Conservation (phyloP, 768 basidiomycete genomes). For the Tulasnella sp. region DNA sequence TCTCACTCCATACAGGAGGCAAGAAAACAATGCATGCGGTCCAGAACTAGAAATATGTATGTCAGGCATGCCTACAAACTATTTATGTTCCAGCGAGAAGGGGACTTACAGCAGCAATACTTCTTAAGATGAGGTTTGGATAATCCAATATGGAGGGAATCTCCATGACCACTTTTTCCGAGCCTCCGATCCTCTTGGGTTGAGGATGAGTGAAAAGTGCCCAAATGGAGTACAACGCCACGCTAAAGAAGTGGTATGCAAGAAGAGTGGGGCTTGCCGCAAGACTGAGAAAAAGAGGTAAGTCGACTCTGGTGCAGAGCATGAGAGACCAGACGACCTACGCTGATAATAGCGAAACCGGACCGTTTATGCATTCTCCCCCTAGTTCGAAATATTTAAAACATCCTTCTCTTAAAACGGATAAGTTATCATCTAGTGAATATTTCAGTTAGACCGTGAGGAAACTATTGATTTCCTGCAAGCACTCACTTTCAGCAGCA, state of each 20-base stretch:
- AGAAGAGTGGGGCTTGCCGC: conserved; percentile 68
- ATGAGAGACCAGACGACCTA: conserved; percentile 28
- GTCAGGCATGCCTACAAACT: conserved; percentile 6
- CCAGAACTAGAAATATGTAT: conserved; percentile 50
- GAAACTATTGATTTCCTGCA: not conserved
- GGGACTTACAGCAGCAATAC: conserved; percentile 53
- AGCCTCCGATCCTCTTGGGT: conserved; percentile 15
- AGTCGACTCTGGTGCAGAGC: not conserved
- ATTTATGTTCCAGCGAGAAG: conserved; percentile 2
- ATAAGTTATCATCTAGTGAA: conserved; percentile 13
- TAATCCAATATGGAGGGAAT: conserved; percentile 49
- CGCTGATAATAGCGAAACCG: conserved; percentile 84
- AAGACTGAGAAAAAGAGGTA: conserved; percentile 36
- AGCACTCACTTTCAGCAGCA: conserved; percentile 69
- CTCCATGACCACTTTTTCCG: conserved; percentile 23
- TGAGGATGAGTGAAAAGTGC: conserved; percentile 61
- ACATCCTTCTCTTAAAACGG: conserved; percentile 43
- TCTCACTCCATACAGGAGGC: conserved; percentile 78
- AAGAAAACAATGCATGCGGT: conserved; percentile 82
- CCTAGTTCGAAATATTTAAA: conserved; percentile 96
- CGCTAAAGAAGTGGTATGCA: conserved; percentile 84
- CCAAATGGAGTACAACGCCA: conserved; percentile 92
- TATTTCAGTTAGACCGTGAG: conserved; percentile 8
- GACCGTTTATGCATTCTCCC: conserved; percentile 76
- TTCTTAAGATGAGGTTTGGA: conserved; percentile 49